A percentile compares a stretch with the other conserved stretches of the same genome.
These are phyloP conservation scores for Fraxinus anomala DNA, from an alignment of 257 asterid genomes.

Conservation along the genomic window DNA sequence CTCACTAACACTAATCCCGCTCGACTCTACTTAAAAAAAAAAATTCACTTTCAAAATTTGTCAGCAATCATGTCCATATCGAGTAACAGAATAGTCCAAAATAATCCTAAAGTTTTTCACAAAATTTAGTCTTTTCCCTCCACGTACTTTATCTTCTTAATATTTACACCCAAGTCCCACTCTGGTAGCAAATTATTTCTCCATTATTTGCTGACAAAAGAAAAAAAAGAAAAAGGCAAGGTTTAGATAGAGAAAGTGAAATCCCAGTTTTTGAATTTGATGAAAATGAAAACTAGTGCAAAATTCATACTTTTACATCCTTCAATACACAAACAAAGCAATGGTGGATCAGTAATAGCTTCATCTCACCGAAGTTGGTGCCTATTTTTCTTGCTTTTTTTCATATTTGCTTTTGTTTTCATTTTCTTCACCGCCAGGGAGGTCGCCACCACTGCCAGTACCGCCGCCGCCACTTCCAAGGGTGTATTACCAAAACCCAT, in stretches of 20 bases:
- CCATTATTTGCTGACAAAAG: conserved; percentile 1
- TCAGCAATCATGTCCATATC: neutral
- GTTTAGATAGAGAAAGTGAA: neutral
- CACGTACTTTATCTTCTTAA: neutral
- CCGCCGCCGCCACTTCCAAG: conserved; percentile 13
- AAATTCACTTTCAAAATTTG: neutral
- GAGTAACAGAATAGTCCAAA: neutral
- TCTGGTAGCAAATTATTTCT: neutral
- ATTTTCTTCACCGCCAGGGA: conserved; percentile 59
- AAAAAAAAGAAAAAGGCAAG: neutral
- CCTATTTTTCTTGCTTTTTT: conserved; percentile 45
- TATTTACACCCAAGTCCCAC: neutral
- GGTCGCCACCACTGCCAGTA: conserved; percentile 11
- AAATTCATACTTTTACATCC: conserved; percentile 76
- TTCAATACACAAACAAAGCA: conserved; percentile 51
- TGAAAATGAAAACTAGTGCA: conserved; percentile 62
- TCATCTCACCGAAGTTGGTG: conserved; percentile 58
- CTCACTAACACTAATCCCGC: neutral
- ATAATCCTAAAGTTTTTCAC: neutral
- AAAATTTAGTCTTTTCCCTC: neutral
- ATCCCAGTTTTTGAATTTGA: neutral
- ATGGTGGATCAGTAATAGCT: neutral
- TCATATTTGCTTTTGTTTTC: conserved; percentile 58
- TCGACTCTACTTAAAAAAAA: neutral
- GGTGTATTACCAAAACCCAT: conserved; percentile 43